These are phyloP conservation scores for Verbascum thapsus DNA, from an alignment of 257 asterid species.

Conservation along the genomic window DNA sequence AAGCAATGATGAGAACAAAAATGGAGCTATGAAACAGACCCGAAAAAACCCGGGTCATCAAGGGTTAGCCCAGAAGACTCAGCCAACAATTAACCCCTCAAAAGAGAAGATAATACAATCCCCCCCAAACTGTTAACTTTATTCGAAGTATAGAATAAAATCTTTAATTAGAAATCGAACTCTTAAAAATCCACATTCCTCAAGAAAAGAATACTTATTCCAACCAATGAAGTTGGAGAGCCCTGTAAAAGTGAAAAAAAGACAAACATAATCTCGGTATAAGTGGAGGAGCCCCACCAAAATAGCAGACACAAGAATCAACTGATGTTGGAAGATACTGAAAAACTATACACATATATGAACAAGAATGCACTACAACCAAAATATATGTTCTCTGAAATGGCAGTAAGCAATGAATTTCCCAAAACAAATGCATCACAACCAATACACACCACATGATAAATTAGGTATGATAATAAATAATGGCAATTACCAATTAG, in stretches of 20 bases:
- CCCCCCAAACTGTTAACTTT: constrained; percentile 20
- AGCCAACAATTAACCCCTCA: no score
- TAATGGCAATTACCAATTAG: no score
- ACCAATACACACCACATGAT: constrained; percentile 30
- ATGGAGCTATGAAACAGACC: no score
- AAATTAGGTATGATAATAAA: no score
- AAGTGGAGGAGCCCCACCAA: constrained; percentile 49
- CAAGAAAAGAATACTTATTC: constrained; percentile 29
- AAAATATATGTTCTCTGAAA: constrained; percentile 40
- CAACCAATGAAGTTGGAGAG: constrained; percentile 44
- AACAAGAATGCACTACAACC: constrained; percentile 53
- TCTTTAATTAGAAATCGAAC: constrained; percentile 33
- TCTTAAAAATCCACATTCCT: constrained; percentile 44
- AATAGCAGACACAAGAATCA: constrained; percentile 56
- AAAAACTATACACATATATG: constrained; percentile 31
- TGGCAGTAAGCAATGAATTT: constrained; percentile 22
- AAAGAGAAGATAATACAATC: no score
- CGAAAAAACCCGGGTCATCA: no score
- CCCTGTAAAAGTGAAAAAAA: constrained; percentile 66
- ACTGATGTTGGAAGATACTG: constrained; percentile 42
- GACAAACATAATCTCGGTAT: constrained; percentile 49
- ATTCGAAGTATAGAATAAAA: constrained; percentile 29
- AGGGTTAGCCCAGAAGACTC: no score
- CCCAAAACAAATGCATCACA: constrained; percentile 40
- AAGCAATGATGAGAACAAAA: no score